These are phyloP conservation scores for Protomyces gravidus DNA, from an alignment of 1,139 yeast genomes.

Conservation along the genomic window DNA sequence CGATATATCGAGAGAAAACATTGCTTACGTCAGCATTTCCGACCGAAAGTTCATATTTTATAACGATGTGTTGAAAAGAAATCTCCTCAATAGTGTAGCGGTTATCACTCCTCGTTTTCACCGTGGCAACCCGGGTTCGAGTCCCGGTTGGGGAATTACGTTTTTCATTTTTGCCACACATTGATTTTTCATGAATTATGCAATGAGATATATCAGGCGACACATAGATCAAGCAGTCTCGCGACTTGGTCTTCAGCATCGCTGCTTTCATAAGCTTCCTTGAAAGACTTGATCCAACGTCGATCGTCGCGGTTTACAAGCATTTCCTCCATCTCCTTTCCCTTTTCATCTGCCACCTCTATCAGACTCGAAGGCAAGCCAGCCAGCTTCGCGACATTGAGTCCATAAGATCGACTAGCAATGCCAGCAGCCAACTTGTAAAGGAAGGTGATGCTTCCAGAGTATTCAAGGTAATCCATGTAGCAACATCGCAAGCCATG, in stretches of 20 bases:
- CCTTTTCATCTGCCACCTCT: slow-evolving; percentile 36
- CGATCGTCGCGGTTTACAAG: neutral
- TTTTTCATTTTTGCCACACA: neutral
- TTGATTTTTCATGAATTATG: too few relatives aligned
- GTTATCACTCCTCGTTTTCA: neutral
- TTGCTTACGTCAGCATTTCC: too few relatives aligned
- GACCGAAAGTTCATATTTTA: too few relatives aligned
- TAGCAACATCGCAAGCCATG: slow-evolving; percentile 57
- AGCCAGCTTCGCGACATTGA: slow-evolving; percentile 43
- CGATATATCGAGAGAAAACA: too few relatives aligned
- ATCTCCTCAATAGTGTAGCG: neutral
- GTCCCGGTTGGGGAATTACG: neutral
- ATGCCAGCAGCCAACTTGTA: slow-evolving; percentile 40
- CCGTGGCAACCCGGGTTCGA: neutral
- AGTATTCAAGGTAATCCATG: slow-evolving; percentile 63
- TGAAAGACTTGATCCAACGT: neutral
- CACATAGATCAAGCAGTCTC: too few relatives aligned
- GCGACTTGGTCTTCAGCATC: too few relatives aligned
- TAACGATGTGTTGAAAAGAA: too few relatives aligned
- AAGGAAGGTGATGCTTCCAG: slow-evolving; percentile 34
- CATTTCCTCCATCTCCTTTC: slow-evolving; percentile 34
- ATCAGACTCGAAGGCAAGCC: slow-evolving; percentile 39
- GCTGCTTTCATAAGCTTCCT: too few relatives aligned
- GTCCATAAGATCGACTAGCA: slow-evolving; percentile 41
- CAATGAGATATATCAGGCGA: too few relatives aligned